Percentiles rank a stretch among this genome's conserved stretches.
These are phyloP conservation scores for Bullera alba DNA, from an alignment of 768 basidiomycete species.

Conservation along the genomic window DNA sequence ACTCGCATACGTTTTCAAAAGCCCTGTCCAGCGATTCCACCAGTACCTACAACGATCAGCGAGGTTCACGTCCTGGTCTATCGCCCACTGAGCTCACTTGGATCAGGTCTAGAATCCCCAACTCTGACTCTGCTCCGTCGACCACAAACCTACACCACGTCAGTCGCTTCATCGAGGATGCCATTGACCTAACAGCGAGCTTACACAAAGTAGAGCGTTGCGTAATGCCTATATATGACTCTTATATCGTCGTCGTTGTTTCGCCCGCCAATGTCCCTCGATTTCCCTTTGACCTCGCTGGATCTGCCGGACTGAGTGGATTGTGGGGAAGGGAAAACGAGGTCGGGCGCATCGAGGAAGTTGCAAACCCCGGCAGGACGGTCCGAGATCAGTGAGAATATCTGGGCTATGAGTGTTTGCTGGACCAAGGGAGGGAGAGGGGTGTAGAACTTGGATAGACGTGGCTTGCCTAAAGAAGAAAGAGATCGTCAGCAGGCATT, in stretches of 20 bases:
- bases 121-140: slow-evolving; percentile 90
- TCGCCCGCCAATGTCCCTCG: slow-evolving; percentile 11
- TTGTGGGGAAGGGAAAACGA: slow-evolving; percentile 40
- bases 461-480: slow-evolving; percentile 37
- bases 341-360: slow-evolving; percentile 69
- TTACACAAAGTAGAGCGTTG: slow-evolving; percentile 84
- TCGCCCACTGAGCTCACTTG: slow-evolving; percentile 57
- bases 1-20: slow-evolving; percentile 97
- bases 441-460: slow-evolving; percentile 47
- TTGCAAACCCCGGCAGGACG: slow-evolving; percentile 83
- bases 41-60: slow-evolving; percentile 62
- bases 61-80: neutral
- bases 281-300: slow-evolving; percentile 57
- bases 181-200: slow-evolving; percentile 6
- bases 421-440: slow-evolving; percentile 34
- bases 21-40: slow-evolving; percentile 92
- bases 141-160: slow-evolving; percentile 75
- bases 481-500: slow-evolving; percentile 42
- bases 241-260: slow-evolving; percentile 51
- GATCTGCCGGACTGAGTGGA: no score
- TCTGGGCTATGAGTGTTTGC: slow-evolving; percentile 64
- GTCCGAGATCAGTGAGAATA: slow-evolving; percentile 77
- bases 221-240: slow-evolving; percentile 91
- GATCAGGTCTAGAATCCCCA: slow-evolving; percentile 91
- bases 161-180: neutral